A percentile compares a stretch with the other conserved stretches of the same genome.
phyloP scores from a whole-genome alignment of 306 rosid species.

The Cicer judaicum region DNA sequence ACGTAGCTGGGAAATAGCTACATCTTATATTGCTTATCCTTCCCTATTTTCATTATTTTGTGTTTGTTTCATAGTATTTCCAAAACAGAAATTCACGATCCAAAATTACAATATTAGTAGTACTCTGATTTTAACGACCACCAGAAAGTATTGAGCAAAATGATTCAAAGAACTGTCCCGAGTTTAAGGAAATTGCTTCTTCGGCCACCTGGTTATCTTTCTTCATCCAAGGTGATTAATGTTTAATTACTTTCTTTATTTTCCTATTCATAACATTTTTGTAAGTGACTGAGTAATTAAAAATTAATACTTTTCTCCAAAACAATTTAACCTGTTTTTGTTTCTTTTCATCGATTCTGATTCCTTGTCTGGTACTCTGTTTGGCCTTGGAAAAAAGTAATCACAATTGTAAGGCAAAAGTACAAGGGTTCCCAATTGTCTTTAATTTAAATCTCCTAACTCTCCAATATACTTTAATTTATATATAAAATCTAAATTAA shows the following conservation, averaged over 20 bases:
- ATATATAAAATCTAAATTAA: too few relatives aligned
- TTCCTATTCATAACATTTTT: background rate
- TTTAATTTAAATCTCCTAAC: too few relatives aligned
- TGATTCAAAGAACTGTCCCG: conserved; percentile 48
- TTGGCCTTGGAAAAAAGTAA: too few relatives aligned
- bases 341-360: too few relatives aligned
- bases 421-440: too few relatives aligned
- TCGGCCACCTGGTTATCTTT: background rate
- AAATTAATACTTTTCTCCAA: background rate
- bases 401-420: too few relatives aligned
- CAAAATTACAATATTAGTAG: background rate
- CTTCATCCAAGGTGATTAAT: conserved; percentile 52
- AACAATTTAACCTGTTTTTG: background rate
- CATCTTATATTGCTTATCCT: background rate
- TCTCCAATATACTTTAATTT: too few relatives aligned
- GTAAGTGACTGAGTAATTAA: too few relatives aligned
- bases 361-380: too few relatives aligned
- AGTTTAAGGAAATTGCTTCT: conserved; percentile 42
- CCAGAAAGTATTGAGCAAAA: conserved; percentile 33
- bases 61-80: background rate
- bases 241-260: background rate
- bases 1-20: background rate
- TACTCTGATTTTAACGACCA: background rate
- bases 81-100: background rate
- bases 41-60: background rate